Conservation (phyloP, 2,329 filamentous ascomycete genomes). For the Botrytis cinerea region DNA sequence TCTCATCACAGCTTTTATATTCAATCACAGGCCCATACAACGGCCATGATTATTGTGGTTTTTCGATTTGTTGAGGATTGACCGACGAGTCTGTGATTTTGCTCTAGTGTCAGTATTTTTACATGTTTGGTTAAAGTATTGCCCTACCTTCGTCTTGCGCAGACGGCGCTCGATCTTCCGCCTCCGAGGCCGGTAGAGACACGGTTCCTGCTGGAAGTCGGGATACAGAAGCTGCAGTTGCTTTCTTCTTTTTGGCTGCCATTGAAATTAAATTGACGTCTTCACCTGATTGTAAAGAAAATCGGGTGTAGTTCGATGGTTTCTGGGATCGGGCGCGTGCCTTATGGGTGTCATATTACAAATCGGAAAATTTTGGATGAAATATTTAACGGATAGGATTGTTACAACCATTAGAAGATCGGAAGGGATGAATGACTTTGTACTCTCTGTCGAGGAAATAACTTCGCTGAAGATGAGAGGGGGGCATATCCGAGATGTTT, state of each 20-base stretch:
- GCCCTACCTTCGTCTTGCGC: neutral
- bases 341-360: too few relatives aligned
- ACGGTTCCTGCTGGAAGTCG: neutral
- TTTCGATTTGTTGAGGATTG: neutral
- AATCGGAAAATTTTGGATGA: neutral
- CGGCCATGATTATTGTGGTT: neutral
- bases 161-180: neutral
- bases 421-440: too few relatives aligned
- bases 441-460: neutral
- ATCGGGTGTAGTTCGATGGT: neutral
- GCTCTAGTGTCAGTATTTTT: neutral
- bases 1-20: neutral
- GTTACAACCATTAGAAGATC: neutral
- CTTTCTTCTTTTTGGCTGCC: constrained; percentile 7
- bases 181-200: neutral
- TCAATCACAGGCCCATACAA: neutral
- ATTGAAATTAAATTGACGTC: neutral
- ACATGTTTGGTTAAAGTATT: neutral
- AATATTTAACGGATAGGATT: neutral
- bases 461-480: neutral
- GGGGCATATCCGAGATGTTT: fast-evolving
- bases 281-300: fast-evolving
- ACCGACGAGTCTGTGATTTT: neutral
- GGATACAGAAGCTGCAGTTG: neutral
- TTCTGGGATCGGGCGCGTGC: fast-evolving